phyloP scores from a whole-genome alignment of 768 basidiomycete species.

The Lactarius pseudohatsudake region DNA sequence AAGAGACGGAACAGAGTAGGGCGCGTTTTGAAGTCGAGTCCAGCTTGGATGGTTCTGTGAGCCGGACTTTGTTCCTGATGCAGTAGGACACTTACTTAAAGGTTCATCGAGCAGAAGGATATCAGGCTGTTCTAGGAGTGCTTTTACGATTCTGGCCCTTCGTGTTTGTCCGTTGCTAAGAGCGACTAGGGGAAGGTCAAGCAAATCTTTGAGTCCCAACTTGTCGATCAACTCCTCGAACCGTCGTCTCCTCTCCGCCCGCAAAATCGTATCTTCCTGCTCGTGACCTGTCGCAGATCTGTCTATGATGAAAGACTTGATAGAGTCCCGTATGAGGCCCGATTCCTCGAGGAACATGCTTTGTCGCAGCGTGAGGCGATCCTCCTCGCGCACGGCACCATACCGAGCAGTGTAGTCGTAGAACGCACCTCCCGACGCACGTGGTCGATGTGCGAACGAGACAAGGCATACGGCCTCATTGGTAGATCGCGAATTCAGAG shows the following conservation, averaged over 20 bases:
- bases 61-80: neutral
- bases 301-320: conserved; percentile 16
- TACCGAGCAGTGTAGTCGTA: conserved; percentile 94
- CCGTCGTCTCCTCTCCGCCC: conserved; percentile 31
- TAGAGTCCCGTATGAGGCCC: conserved; percentile 16
- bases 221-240: conserved; percentile 55
- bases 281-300: conserved; percentile 6
- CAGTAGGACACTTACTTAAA: conserved; percentile 53
- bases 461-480: conserved; percentile 56
- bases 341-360: conserved; percentile 48
- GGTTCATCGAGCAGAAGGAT: conserved; percentile 91
- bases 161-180: conserved; percentile 92
- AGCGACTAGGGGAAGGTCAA: conserved; percentile 84
- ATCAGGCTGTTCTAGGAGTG: conserved; percentile 66
- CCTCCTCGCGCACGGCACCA: conserved; percentile 83
- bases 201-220: conserved; percentile 58
- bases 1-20: conserved; percentile 56
- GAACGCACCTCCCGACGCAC: conserved; percentile 66
- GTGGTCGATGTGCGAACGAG: conserved; percentile 63
- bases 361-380: conserved; percentile 71
- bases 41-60: conserved; percentile 49
- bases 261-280: conserved; percentile 26
- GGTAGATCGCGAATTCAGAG: conserved; percentile 36
- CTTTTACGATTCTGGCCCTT: conserved; percentile 78
- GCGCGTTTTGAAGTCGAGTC: conserved; percentile 66